A percentile compares a stretch with the other conserved stretches of the same genome.
phyloP scores from a whole-genome alignment of 31 red algal genomes.

The Asparagopsis taxiformis region DNA sequence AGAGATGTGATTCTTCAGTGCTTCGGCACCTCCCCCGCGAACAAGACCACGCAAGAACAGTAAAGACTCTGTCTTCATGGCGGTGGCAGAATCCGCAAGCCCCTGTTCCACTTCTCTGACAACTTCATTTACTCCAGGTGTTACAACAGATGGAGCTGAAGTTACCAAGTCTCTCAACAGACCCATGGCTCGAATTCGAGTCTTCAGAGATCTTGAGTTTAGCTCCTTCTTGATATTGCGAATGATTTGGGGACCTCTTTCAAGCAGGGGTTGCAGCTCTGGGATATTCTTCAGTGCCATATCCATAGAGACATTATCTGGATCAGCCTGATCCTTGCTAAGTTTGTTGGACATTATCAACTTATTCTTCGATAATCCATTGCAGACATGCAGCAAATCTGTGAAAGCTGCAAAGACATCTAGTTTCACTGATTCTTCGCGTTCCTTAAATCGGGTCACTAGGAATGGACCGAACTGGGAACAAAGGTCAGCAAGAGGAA shows the following conservation, averaged over 20 bases:
- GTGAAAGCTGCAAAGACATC: conserved; percentile 82
- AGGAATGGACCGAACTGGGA: conserved; percentile 60
- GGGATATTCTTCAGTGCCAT: conserved; percentile 10
- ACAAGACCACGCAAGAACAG: conserved; percentile 54
- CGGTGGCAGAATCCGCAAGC: conserved; percentile 45
- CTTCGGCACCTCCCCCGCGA: conserved; percentile 34
- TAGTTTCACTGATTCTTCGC: conserved; percentile 80
- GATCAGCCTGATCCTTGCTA: background rate
- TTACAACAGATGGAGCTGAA: conserved; percentile 33
- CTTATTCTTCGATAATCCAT: background rate
- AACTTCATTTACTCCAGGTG: conserved; percentile 34
- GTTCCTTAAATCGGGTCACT: conserved; percentile 61
- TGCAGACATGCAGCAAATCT: conserved; percentile 37
- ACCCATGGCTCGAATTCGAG: conserved; percentile 45
- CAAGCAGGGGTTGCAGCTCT: conserved; percentile 32
- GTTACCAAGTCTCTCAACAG: conserved; percentile 55
- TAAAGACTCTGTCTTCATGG: conserved; percentile 76
- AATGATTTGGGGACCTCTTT: conserved; percentile 44
- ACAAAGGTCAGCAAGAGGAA: conserved; percentile 29
- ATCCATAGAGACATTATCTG: conserved; percentile 44
- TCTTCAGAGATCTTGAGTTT: conserved; percentile 47
- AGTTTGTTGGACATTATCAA: background rate
- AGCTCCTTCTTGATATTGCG: conserved; percentile 68
- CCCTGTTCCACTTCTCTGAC: conserved; percentile 57
- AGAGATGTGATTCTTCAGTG: conserved; percentile 41